Conservation (phyloP, 2,329 filamentous ascomycete species). For the Botrytis porri region DNA sequence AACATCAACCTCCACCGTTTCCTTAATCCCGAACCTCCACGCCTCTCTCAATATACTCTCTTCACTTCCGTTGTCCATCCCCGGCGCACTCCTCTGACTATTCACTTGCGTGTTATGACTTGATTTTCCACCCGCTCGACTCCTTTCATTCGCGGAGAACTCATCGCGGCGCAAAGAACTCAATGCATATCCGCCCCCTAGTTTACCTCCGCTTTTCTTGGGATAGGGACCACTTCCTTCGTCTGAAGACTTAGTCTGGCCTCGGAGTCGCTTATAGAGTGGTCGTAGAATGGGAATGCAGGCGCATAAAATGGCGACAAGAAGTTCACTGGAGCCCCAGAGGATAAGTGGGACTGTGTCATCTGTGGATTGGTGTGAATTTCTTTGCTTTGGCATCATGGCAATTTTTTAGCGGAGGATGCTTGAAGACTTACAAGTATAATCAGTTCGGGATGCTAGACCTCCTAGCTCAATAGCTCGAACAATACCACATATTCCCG, state of each 20-base stretch:
- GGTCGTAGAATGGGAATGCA: slow-evolving; percentile 10
- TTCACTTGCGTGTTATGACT: background rate
- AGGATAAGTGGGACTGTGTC: slow-evolving; percentile 12
- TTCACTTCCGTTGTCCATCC: slow-evolving; percentile 15
- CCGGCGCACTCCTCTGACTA: background rate
- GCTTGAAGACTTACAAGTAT: slow-evolving; percentile 12
- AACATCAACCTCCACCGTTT: slow-evolving; percentile 5
- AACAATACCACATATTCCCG: slow-evolving; percentile 14
- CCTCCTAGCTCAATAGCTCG: background rate
- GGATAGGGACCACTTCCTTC: background rate
- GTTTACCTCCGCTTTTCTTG: background rate
- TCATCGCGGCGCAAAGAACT: slow-evolving; percentile 12
- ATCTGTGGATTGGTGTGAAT: background rate
- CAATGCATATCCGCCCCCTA: background rate
- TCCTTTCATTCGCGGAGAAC: background rate
- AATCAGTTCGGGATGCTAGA: background rate
- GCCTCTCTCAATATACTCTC: slow-evolving; percentile 15
- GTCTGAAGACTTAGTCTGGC: background rate
- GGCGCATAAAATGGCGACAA: slow-evolving; percentile 16
- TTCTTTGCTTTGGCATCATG: background rate
- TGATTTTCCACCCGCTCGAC: background rate
- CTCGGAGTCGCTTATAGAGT: background rate
- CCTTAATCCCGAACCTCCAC: slow-evolving; percentile 6
- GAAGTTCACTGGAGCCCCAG: slow-evolving; percentile 14
- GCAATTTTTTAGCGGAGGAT: background rate